Base-by-base conservation (phyloP, 192 early-diverging fungal species). In the Globomyces pollinis-pini region DNA sequence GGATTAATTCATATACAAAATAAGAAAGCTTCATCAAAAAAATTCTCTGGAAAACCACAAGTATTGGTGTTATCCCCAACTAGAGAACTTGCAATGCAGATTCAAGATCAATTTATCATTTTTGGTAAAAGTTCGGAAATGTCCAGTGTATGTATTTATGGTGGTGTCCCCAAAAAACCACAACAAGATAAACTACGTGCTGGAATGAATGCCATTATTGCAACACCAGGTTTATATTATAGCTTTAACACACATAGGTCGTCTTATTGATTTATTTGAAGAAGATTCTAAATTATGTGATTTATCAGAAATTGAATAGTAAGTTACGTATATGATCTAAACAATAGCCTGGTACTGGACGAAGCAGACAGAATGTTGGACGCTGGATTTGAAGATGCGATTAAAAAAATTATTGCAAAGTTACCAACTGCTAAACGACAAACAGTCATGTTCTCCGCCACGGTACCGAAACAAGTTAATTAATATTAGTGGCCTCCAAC, bases 351-450 rank as follows among this genome's bases (percentile, higher is more conserved):
- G 64, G 94, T 99, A 6, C 74, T 97, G 41, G 94, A 99, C 64
- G 94, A 97, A 74, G 94, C 92, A 35, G 96, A 98, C 76, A 86
- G 93, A 57, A 98, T 96, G 96, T 73, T 98, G 57, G 93, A 99
- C 60, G 81, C 84, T 57, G 93, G 91, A 32, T 96, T 96, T 72
- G 90, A 96, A 62, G 83, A 88, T 50, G 89, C 86, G 42, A 91
- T 98, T 55, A 82, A 84, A 42, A 84, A 84, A 24, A 96, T 98
- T 57, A 80, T 95, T 38, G 69, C 70, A 20, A 79, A 86, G 62
- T 79, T 88, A 39, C 63, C 63, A 28, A 79, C 77, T 50, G n/a
- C n/a, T n/a, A 74, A 80, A 45, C 86, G 91, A 18, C 93, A 96
- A 64, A 95, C 91, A 2, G 86, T 91, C 55, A 95, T 96, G 92